These are phyloP conservation scores for Trifolium fragiferum DNA, from an alignment of 306 rosid species.

Conservation along the genomic window DNA sequence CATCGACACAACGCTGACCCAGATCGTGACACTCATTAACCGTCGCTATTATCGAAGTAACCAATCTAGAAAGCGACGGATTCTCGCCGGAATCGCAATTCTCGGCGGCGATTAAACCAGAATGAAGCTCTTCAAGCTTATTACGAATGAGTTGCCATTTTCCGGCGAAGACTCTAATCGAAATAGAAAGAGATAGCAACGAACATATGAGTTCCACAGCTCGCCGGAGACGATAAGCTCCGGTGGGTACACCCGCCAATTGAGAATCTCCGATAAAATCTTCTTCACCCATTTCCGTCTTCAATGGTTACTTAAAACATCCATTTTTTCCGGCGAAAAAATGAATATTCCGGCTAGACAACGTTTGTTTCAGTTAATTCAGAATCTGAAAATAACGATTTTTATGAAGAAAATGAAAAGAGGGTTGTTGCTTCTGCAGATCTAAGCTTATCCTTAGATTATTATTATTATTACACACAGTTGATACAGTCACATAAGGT, in stretches of 20 bases:
- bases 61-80: conserved; percentile 49
- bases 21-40: conserved; percentile 68
- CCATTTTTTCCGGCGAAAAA: conserved; percentile 54
- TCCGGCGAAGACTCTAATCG: conserved; percentile 71
- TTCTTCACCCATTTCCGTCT: conserved; percentile 57
- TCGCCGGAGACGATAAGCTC: conserved; percentile 57
- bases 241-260: conserved; percentile 37
- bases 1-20: conserved; percentile 79
- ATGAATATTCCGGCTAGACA: conserved; percentile 45
- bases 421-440: conserved; percentile 27
- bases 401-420: conserved; percentile 22
- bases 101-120: conserved; percentile 66
- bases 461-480: conserved; percentile 14
- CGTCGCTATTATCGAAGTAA: conserved; percentile 46
- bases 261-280: conserved; percentile 41
- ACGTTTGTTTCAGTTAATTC: background rate
- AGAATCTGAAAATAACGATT: conserved; percentile 41
- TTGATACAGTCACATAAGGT: conserved; percentile 45
- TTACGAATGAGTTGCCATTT: conserved; percentile 82
- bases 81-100: conserved; percentile 60
- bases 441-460: conserved; percentile 54
- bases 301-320: conserved; percentile 42
- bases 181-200: conserved; percentile 66
- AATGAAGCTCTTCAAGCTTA: conserved; percentile 78
- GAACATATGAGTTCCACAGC: conserved; percentile 54